Percentiles rank a stretch among this genome's conserved stretches.
These are phyloP conservation scores for Tardiomyces depauwii DNA, from an alignment of 1,139 yeast genomes.

Conservation along the genomic window DNA sequence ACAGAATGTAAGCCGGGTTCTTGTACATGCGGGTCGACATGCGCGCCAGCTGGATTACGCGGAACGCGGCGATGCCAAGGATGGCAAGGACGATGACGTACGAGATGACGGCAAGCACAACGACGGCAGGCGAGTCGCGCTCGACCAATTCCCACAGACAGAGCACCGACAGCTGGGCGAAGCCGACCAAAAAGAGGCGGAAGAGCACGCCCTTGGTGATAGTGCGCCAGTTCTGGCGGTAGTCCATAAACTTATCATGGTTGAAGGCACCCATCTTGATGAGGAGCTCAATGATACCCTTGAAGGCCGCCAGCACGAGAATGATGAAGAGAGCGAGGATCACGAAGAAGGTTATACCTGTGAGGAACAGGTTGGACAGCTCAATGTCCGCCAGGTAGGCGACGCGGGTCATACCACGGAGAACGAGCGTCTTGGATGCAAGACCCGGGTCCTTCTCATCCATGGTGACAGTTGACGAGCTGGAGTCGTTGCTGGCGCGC, in stretches of 20 bases:
- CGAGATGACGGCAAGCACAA: slow-evolving; percentile 66
- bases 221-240: slow-evolving; percentile 68
- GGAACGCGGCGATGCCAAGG: slow-evolving; percentile 59
- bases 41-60: slow-evolving; percentile 63
- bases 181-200: slow-evolving; percentile 68
- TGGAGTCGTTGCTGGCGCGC: slow-evolving; percentile 12
- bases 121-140: slow-evolving; percentile 73
- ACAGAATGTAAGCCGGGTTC: slow-evolving; percentile 86
- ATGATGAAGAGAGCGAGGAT: slow-evolving; percentile 68
- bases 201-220: slow-evolving; percentile 82
- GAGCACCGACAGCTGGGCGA: slow-evolving; percentile 74
- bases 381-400: slow-evolving; percentile 79
- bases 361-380: slow-evolving; percentile 72
- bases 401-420: slow-evolving; percentile 89
- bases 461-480: slow-evolving; percentile 34
- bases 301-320: slow-evolving; percentile 53
- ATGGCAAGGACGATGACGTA: slow-evolving; percentile 46
- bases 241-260: slow-evolving; percentile 54
- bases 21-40: slow-evolving; percentile 62
- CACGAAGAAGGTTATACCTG: slow-evolving; percentile 73
- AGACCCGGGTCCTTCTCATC: slow-evolving; percentile 50
- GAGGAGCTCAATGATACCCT: slow-evolving; percentile 62
- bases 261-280: slow-evolving; percentile 51
- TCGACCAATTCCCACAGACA: slow-evolving; percentile 84
- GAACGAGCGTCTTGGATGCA: slow-evolving; percentile 57